Evolutionary conservation across 2,329 filamentous ascomycete species (phyloP), one percentile per base, ranked within the genome.

Genomic region (Apiospora hydei): DNA sequence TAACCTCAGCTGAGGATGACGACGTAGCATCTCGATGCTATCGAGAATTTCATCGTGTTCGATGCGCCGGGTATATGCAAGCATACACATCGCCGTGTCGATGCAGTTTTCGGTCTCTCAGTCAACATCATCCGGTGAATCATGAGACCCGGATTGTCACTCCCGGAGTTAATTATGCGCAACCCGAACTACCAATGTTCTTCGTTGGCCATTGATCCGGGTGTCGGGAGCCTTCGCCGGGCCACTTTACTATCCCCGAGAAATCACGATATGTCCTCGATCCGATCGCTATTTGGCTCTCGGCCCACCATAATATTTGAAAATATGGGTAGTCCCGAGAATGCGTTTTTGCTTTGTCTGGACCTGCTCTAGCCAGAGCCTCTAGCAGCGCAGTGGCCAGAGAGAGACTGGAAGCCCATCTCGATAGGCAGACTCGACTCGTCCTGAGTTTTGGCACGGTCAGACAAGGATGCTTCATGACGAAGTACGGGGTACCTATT

Each of bases 311-410:
- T 38, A 11, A 38, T 38, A 21, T 64, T 41, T n/a, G 34, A 41
- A 64, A 64, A n/a, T 41, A 64, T 64, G 57, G 30, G 57, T 64
- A 64, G n/a, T 64, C 57, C 57, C 57, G 57, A 41, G 13, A 64
- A 41, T 41, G 34, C n/a, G 57, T 24, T 64, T 64, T 64, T 64
- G 57, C 57, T 64, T 64, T 64, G 57, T 61, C 57, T 41, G 57
- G 57, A 18, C 34, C 8, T 46, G 18, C 21, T 49, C 46, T n/a
- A n/a, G 46, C 44, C 16, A 49, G 18, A n/a, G 8, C 16, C 18
- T n/a, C 34, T 64, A 41, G 30, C 34, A 34, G 34, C 30, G 5
- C 7, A 16, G 10, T 6, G 18, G 4, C 8, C 57, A n/a, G 10
- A 64, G 18, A 38, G 18, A 41, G 14, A 64, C 4, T 41, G 13